These are phyloP conservation scores for Scalesia atractyloides DNA, from an alignment of 129 eudicot species.

Conservation along the genomic window DNA sequence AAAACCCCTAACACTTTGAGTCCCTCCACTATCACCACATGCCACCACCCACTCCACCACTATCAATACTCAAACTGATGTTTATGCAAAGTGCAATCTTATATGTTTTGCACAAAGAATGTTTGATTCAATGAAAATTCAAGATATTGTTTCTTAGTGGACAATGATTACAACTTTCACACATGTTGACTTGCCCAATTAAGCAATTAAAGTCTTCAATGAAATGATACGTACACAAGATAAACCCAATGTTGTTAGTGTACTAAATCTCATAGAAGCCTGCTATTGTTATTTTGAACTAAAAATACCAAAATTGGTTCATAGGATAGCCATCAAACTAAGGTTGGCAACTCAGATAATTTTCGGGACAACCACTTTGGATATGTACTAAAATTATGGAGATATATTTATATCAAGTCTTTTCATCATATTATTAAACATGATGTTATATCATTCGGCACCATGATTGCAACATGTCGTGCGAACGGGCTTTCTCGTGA, in stretches of 20 bases:
- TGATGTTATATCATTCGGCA: constrained; percentile 62
- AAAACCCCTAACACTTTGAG: too few relatives aligned
- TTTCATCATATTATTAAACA: constrained; percentile 55
- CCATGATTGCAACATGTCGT: constrained; percentile 82
- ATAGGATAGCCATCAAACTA: constrained; percentile 62
- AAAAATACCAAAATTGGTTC: constrained; percentile 54
- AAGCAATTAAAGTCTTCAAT: constrained; percentile 57
- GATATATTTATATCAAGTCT: constrained; percentile 54
- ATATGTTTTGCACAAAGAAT: constrained; percentile 46
- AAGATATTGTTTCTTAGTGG: constrained; percentile 73
- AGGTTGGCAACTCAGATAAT: constrained; percentile 52
- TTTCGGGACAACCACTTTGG: constrained; percentile 74
- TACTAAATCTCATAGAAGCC: constrained; percentile 75
- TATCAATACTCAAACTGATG: constrained; percentile 62
- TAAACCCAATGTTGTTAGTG: constrained; percentile 52
- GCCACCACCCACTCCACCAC: too few relatives aligned
- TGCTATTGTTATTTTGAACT: constrained; percentile 59
- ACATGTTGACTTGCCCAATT: constrained; percentile 66
- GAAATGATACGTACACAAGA: constrained; percentile 46
- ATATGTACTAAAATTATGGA: constrained; percentile 80
- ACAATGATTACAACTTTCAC: constrained; percentile 81
- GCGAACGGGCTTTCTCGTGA: constrained; percentile 69
- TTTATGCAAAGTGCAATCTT: constrained; percentile 67
- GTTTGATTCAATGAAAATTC: constrained; percentile 44
- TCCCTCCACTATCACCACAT: too few relatives aligned